Percentiles rank a stretch among this genome's conserved stretches.
phyloP scores from a whole-genome alignment of 169 alveolate genomes.

The Plasmodium fragile region DNA sequence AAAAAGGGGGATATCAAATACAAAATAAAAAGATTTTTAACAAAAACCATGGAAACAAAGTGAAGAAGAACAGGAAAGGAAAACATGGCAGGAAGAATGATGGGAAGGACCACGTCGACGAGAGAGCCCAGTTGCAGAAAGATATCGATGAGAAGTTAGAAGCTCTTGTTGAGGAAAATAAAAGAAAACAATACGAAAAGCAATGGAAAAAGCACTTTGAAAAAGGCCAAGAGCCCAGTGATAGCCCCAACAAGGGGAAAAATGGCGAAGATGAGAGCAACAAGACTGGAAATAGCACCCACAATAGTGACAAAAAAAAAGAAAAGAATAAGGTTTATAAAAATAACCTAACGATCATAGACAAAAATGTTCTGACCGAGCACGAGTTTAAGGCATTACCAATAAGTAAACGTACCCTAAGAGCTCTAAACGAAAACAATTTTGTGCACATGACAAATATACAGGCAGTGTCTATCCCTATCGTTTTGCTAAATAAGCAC shows the following conservation, averaged over 20 bases:
- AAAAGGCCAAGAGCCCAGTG: neutral
- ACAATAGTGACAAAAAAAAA: neutral
- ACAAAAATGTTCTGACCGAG: conserved; percentile 49
- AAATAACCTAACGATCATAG: conserved; percentile 64
- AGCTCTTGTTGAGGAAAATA: conserved; percentile 49
- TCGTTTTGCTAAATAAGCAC: conserved; percentile 65
- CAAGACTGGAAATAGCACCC: neutral
- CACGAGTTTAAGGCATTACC: conserved; percentile 42
- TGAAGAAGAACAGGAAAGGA: conserved; percentile 29
- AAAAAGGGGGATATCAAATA: neutral
- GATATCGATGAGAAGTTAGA: conserved; percentile 61
- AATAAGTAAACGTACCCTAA: conserved; percentile 61
- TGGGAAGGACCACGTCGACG: conserved; percentile 19
- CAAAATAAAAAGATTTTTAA: conserved; percentile 19
- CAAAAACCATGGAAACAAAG: conserved; percentile 33
- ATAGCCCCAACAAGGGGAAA: neutral
- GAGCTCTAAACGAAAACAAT: conserved; percentile 49
- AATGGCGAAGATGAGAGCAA: neutral
- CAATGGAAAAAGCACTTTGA: conserved; percentile 11
- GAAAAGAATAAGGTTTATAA: conserved; percentile 21
- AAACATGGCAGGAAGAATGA: neutral
- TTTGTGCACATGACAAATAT: conserved; percentile 66
- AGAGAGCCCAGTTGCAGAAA: conserved; percentile 44
- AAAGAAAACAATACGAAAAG: conserved; percentile 58
- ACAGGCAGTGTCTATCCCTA: conserved; percentile 64